A percentile compares a stretch with the other conserved stretches of the same genome.
These are phyloP conservation scores for Blastomyces gilchristii DNA, from an alignment of 2,329 filamentous ascomycete species.

Conservation along the genomic window DNA sequence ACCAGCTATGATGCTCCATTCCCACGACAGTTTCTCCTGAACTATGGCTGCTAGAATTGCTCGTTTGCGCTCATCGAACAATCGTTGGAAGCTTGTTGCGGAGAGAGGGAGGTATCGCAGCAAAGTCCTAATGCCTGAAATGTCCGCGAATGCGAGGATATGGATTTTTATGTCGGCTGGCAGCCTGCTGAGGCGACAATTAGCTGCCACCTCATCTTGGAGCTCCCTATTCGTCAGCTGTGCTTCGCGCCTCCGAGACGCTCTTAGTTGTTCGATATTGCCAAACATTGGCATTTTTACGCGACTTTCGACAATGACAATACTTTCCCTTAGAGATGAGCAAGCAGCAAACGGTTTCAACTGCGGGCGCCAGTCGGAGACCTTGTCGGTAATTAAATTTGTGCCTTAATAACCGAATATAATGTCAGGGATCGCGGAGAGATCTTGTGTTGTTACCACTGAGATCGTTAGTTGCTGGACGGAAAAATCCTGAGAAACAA, in stretches of 20 bases:
- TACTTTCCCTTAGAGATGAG: neutral
- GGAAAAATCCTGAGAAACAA: neutral
- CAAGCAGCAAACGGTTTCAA: neutral
- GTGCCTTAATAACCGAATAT: neutral
- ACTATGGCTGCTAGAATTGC: conserved; percentile 3
- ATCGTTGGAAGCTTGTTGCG: neutral
- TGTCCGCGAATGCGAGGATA: neutral
- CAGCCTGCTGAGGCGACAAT: neutral
- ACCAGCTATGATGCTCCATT: conserved; percentile 4
- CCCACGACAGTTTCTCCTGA: neutral
- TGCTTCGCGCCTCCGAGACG: neutral
- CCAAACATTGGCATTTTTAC: neutral
- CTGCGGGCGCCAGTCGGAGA: neutral
- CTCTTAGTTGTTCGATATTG: neutral
- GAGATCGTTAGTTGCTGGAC: neutral
- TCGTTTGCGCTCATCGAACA: conserved; percentile 1
- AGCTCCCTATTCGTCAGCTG: neutral
- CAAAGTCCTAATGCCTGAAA: neutral
- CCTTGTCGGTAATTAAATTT: neutral
- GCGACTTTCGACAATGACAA: neutral
- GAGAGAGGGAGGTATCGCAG: conserved; percentile 6
- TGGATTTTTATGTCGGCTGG: conserved; percentile 7
- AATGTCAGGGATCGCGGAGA: neutral
- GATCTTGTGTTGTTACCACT: neutral
- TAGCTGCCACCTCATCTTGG: conserved; percentile 1